Evolutionary conservation across 1,284 basidiomycete genomes (phyloP).

Genomic region (Lignosus rhinocerotis): DNA sequence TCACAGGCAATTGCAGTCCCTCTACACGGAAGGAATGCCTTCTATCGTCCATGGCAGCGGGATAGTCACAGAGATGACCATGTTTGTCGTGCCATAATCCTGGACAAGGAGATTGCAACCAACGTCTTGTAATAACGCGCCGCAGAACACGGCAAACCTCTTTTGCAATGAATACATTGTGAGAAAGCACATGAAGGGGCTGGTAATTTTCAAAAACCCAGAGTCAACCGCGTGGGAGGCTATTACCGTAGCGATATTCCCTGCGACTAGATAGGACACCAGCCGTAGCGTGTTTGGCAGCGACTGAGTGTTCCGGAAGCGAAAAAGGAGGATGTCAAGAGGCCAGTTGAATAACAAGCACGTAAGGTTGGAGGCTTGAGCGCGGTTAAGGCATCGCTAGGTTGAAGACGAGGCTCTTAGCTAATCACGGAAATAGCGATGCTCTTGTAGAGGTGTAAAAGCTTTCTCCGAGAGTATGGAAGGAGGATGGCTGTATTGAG

Average conservation of each 20-base stretch:
- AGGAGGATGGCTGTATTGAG: conserved; percentile 8
- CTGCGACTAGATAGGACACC: too few relatives aligned
- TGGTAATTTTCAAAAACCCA: too few relatives aligned
- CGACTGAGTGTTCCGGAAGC: not conserved
- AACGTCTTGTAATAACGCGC: too few relatives aligned
- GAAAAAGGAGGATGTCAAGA: not conserved
- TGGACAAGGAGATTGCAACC: too few relatives aligned
- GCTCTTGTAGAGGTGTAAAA: not conserved
- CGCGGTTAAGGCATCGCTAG: not conserved
- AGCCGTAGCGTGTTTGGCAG: too few relatives aligned
- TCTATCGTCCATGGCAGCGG: not conserved
- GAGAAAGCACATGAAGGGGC: too few relatives aligned
- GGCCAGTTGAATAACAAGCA: not conserved
- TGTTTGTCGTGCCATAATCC: too few relatives aligned
- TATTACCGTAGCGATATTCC: too few relatives aligned
- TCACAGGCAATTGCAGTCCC: not conserved
- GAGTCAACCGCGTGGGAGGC: too few relatives aligned
- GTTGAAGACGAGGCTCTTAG: not conserved
- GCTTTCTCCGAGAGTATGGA: not conserved
- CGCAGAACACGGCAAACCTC: too few relatives aligned
- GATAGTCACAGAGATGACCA: too few relatives aligned
- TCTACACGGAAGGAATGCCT: not conserved
- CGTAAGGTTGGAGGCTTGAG: not conserved
- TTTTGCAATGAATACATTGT: too few relatives aligned
- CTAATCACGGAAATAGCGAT: not conserved